phyloP scores from a whole-genome alignment of 495 filamentous ascomycete genomes.

The Penicillium ucsense region DNA sequence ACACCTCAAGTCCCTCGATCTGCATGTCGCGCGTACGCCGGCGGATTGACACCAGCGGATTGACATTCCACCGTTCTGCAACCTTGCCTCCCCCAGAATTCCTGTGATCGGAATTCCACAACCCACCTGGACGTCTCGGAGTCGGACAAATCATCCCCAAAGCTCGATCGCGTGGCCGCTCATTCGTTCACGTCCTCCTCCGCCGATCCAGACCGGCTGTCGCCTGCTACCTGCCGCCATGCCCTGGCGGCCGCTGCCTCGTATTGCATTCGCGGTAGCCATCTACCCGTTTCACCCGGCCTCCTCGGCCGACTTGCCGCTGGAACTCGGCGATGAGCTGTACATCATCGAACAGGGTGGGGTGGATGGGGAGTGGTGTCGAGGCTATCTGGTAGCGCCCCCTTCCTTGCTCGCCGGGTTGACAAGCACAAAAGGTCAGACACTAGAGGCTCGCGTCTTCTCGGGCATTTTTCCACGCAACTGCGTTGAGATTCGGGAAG shows the following conservation, averaged over 20 bases:
- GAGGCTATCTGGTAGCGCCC: slow-evolving; percentile 89
- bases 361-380: slow-evolving; percentile 75
- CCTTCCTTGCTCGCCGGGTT: slow-evolving; percentile 87
- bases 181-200: too few species aligned
- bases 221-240: slow-evolving; percentile 37
- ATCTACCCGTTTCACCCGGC: slow-evolving; percentile 84
- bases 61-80: slow-evolving; percentile 19
- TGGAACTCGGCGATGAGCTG: slow-evolving; percentile 94
- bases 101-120: slow-evolving; percentile 10
- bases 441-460: slow-evolving; percentile 89
- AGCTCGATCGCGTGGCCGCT: slow-evolving; percentile 1
- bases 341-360: slow-evolving; percentile 98
- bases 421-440: slow-evolving; percentile 85
- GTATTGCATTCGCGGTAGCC: slow-evolving; percentile 95
- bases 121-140: slow-evolving; percentile 5
- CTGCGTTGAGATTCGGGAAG: slow-evolving; percentile 79
- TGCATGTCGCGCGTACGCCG: slow-evolving; percentile 22
- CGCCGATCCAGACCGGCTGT: too few species aligned
- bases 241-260: slow-evolving; percentile 95
- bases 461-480: slow-evolving; percentile 91
- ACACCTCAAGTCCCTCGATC: not conserved
- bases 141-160: slow-evolving; percentile 1
- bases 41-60: not conserved
- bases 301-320: slow-evolving; percentile 81
- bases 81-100: slow-evolving; percentile 7